phyloP scores from a whole-genome alignment of 2,329 filamentous ascomycete genomes.

The Exserohilum rostratum region DNA sequence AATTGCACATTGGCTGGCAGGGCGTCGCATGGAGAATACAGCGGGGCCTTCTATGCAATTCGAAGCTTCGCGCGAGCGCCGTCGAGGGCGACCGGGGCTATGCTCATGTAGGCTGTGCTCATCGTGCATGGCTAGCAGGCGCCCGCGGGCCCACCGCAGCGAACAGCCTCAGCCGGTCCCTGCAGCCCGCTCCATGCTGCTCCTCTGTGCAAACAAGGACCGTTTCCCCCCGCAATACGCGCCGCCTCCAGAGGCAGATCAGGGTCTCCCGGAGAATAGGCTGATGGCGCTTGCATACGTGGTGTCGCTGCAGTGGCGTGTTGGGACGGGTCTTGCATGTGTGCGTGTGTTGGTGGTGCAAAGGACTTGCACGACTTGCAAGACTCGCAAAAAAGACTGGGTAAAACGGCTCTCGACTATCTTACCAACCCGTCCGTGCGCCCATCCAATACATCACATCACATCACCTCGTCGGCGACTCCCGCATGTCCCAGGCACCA shows the following conservation, averaged over 20 bases:
- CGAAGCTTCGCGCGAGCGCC: conserved; percentile 22
- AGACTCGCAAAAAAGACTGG: no score
- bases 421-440: no score
- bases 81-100: conserved; percentile 20
- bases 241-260: conserved; percentile 4
- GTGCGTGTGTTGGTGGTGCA: neutral
- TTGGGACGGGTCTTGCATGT: neutral
- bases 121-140: conserved; percentile 23
- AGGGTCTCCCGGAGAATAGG: conserved; percentile 14
- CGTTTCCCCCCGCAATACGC: conserved; percentile 11
- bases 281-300: conserved; percentile 7
- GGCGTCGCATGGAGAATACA: conserved; percentile 9
- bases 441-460: no score
- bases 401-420: no score
- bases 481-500: no score
- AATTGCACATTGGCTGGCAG: conserved; percentile 9
- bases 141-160: conserved; percentile 2
- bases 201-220: neutral
- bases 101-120: conserved; percentile 18
- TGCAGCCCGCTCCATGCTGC: conserved; percentile 10
- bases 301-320: conserved; percentile 4
- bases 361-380: no score
- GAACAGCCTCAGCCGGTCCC: conserved; percentile 11
- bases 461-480: no score
- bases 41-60: conserved; percentile 17